A percentile compares a stretch with the other conserved stretches of the same genome.
Conservation (phyloP, 306 rosid species). For the Trifolium repens region DNA sequence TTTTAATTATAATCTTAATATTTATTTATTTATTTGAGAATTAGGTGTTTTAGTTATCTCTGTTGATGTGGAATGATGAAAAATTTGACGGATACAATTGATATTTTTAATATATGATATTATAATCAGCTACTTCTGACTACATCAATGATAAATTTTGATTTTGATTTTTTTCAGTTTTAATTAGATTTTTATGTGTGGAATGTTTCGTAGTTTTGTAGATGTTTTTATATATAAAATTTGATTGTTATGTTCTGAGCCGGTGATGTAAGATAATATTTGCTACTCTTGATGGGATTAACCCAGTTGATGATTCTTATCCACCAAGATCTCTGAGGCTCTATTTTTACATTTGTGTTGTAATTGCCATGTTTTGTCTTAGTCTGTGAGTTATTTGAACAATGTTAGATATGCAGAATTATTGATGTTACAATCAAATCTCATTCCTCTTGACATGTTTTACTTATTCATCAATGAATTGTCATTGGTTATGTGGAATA, state of each 20-base stretch:
- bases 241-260: neutral
- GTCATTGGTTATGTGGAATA: no score
- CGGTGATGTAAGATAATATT: constrained; percentile 49
- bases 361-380: no score
- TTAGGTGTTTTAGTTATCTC: neutral
- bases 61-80: constrained; percentile 39
- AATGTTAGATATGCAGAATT: no score
- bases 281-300: constrained; percentile 63
- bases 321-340: constrained; percentile 69
- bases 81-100: constrained; percentile 53
- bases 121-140: constrained; percentile 61
- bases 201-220: fast-evolving
- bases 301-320: constrained; percentile 41
- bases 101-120: constrained; percentile 40
- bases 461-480: no score
- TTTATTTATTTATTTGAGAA: neutral
- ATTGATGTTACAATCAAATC: no score
- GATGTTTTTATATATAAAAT: no score
- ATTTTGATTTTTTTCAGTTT: neutral
- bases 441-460: no score
- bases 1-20: no score
- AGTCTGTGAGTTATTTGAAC: no score
- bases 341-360: no score
- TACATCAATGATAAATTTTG: neutral
- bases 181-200: neutral